Base-by-base conservation (phyloP, 805 yeast genomes). In the Candida corydali region DNA sequence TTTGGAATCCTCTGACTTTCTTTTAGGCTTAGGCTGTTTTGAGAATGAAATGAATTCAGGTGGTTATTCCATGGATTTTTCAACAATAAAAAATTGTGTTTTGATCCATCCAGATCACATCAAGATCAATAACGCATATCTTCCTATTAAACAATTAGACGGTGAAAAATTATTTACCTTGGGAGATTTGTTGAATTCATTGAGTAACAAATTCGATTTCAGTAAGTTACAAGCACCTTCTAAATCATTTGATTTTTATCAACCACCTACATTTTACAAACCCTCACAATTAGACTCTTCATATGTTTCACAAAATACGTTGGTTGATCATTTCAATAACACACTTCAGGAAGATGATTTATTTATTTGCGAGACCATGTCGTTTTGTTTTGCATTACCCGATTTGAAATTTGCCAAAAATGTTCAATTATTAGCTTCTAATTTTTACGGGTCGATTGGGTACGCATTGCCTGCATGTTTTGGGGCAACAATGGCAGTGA, bases 401-500 rank as follows among this genome's bases (percentile, higher is more conserved):
- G 91, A 84, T 50, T 54, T 82, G 23, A 62, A 65, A 46, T 73
- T 89, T 40, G 85, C 88, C 27, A 50, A 57, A 14, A 70, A 73
- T 37, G 63, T 73, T 19, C 64, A 63, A 35, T 63, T 69, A 36
- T 64, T 81, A 26, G 73, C 86, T 2, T 95, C 86, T 61, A 74
- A 79, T 15, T 85, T 82, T 52, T 89, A 82, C 54, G 75, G 88
- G 6, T 86, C 95, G 2, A 89, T 89, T 49, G 97, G 97, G 5
- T 84, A 77, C 65, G 91, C 95, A 0, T 65, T 89, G 18, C 96
- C 96, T 2, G 84, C 89, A 8, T 73, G 93, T 4, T 72, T 89
- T 39, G 97, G 97, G 34, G 83, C 81, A 17, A 79, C 86, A 14
- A 63, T 85, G 38, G 96, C 91, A 0, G 65, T 75, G 61, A 68